These are phyloP conservation scores for Diplodia intermedia DNA, from an alignment of 2,329 filamentous ascomycete species.

Conservation along the genomic window DNA sequence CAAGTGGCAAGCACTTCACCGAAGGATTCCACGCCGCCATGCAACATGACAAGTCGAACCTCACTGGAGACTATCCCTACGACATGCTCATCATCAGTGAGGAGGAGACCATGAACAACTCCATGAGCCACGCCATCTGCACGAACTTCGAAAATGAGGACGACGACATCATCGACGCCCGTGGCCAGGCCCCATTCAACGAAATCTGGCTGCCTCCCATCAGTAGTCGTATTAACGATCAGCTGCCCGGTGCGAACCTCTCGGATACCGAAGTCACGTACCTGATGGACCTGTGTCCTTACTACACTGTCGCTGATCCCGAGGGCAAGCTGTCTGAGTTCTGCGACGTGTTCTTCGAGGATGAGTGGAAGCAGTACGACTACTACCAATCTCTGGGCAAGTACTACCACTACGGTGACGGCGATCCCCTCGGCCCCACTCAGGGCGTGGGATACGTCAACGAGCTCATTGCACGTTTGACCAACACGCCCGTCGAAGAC, in stretches of 20 bases:
- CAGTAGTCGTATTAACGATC: constrained; percentile 70
- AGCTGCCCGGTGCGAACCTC: constrained; percentile 72
- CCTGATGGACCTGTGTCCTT: constrained; percentile 90
- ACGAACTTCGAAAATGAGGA: constrained; percentile 71
- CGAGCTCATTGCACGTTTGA: constrained; percentile 84
- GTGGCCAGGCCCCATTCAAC: constrained; percentile 62
- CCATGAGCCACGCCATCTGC: constrained; percentile 77
- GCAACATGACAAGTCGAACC: constrained; percentile 45
- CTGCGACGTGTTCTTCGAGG: constrained; percentile 74
- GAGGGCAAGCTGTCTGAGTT: constrained; percentile 69
- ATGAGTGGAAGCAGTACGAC: constrained; percentile 80
- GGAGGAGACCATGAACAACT: constrained; percentile 73
- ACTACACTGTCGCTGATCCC: constrained; percentile 71
- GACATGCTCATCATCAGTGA: constrained; percentile 75
- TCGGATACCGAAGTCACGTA: constrained; percentile 67
- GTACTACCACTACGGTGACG: constrained; percentile 81
- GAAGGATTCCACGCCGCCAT: constrained; percentile 66
- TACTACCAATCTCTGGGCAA: constrained; percentile 83
- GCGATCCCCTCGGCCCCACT: constrained; percentile 79
- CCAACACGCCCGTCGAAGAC: constrained; percentile 71
- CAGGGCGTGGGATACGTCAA: constrained; percentile 89
- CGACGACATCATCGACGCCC: constrained; percentile 56
- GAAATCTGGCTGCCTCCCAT: constrained; percentile 72
- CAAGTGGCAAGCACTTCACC: constrained; percentile 77
- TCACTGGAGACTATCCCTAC: constrained; percentile 54